Evolutionary conservation across 441 rosid genomes (phyloP).

Genomic region (Breynia disticha): DNA sequence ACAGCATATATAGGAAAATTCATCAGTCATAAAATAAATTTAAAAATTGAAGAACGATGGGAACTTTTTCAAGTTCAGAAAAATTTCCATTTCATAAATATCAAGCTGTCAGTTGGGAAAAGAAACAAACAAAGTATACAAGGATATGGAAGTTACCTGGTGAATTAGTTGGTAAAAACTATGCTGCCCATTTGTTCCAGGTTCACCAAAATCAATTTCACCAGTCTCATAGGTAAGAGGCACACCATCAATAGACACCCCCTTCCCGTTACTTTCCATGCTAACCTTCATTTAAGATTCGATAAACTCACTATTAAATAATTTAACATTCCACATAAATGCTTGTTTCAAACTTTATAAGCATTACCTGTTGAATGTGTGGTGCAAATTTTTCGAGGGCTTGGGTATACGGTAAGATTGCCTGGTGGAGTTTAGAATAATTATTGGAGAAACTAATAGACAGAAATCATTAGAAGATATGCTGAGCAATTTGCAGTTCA

Average conservation of each 20-base stretch:
- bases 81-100: neutral
- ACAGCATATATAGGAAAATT: neutral
- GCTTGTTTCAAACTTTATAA: neutral
- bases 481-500: constrained; percentile 5
- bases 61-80: neutral
- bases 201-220: constrained; percentile 98
- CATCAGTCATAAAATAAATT: neutral
- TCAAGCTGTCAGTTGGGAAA: neutral
- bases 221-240: constrained; percentile 82
- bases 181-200: constrained; percentile 97
- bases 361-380: constrained; percentile 83
- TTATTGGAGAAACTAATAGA: neutral
- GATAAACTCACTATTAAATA: constrained; percentile 10
- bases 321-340: constrained; percentile 1
- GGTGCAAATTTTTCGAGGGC: constrained; percentile 94
- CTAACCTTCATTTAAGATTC: constrained; percentile 51
- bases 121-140: neutral
- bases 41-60: neutral
- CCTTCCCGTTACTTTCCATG: constrained; percentile 99
- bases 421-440: constrained; percentile 35
- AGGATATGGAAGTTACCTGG: constrained; percentile 43
- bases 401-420: constrained; percentile 91
- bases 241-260: constrained; percentile 85
- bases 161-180: constrained; percentile 98
- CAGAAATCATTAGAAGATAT: neutral